Base-by-base conservation (phyloP, 2,329 filamentous ascomycete species). In the Epichloe coenophiala region DNA sequence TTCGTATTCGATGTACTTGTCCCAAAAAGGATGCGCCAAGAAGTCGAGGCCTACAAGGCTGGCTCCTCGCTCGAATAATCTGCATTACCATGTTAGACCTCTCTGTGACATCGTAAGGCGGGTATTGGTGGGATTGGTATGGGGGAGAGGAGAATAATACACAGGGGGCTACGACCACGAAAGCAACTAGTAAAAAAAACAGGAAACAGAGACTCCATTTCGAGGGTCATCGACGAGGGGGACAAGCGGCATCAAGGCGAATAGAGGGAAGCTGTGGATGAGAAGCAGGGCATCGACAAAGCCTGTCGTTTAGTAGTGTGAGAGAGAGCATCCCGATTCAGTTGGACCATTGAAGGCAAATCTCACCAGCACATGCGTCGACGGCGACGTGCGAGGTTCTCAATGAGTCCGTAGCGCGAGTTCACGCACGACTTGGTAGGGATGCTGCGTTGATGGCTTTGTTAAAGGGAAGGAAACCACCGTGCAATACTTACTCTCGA, bases 1-100 rank as follows among this genome's bases (percentile, higher is more conserved):
- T 65, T 97, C 93, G 61, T 94, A 97, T 64, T 97, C 93, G 56
- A 98, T 81, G 63, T 95, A 98, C 69, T 95, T 97, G 68, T 98
- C 93, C 93, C 93, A 98, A 71, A 98, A 96, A 1, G 89, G 89
- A 64, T 96, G 89, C 2, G 90, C 85, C 33, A 95, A 76, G 63
- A 95, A 98, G 68, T 98, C 93, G 17, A 97, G 77, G 15, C 93
- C 93, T 40, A 95, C 89, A 60, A 80, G 84, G 33, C 78, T 77
- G 31, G 88, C 86, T 55, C 86, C 93, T 57, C 93, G 86, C 65
- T 98, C 91, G 63, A 97, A 97, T 8, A 97, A 78, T 59, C 93
- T 98, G 65, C 40, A 46, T n/a, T 12, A 15, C n/a, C 21, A 47
- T 44, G 61, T 68, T 57, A 68, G 66, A 53, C 50, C 27, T 45